A percentile compares a stretch with the other conserved stretches of the same genome.
These are phyloP conservation scores for Candida golubevii DNA, from an alignment of 805 yeast species.

Conservation along the genomic window DNA sequence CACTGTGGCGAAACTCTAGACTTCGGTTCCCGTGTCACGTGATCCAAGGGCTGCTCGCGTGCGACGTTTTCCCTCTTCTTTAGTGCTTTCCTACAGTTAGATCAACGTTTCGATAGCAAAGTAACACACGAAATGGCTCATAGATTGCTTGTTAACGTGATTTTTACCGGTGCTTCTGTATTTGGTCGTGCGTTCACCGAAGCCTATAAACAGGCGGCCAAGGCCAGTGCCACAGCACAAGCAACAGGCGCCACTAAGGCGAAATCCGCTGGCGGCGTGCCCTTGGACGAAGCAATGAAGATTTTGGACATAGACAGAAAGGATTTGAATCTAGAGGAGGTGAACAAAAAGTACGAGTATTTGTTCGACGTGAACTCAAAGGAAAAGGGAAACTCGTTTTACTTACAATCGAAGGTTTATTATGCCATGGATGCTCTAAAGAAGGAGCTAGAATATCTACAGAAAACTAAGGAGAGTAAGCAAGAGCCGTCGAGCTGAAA, in stretches of 20 bases:
- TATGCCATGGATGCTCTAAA: slow-evolving; percentile 91
- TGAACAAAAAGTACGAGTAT: slow-evolving; percentile 70
- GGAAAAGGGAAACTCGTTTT: slow-evolving; percentile 95
- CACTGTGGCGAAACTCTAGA: too few relatives aligned
- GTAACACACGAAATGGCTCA: slow-evolving; percentile 59
- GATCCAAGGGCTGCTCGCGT: too few relatives aligned
- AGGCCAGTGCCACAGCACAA: slow-evolving; percentile 68
- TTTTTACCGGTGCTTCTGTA: slow-evolving; percentile 91
- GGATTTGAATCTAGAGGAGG: slow-evolving; percentile 51
- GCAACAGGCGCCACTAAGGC: slow-evolving; percentile 36
- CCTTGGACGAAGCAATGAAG: slow-evolving; percentile 86
- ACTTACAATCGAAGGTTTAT: slow-evolving; percentile 86
- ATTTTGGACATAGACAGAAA: slow-evolving; percentile 73
- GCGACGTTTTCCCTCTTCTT: too few relatives aligned
- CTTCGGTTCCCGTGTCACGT: too few relatives aligned
- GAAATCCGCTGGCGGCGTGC: slow-evolving; percentile 68
- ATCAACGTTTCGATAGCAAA: too few relatives aligned
- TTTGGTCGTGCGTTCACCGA: slow-evolving; percentile 95
- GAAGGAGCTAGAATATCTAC: slow-evolving; percentile 63
- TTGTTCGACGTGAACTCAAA: slow-evolving; percentile 85
- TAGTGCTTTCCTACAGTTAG: too few relatives aligned
- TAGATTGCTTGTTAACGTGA: slow-evolving; percentile 81
- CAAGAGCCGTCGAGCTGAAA: slow-evolving; percentile 9
- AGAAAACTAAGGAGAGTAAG: slow-evolving; percentile 37
- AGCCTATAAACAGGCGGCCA: slow-evolving; percentile 95